Evolutionary conservation across 306 rosid genomes (phyloP).

Genomic region (Betula pendula): DNA sequence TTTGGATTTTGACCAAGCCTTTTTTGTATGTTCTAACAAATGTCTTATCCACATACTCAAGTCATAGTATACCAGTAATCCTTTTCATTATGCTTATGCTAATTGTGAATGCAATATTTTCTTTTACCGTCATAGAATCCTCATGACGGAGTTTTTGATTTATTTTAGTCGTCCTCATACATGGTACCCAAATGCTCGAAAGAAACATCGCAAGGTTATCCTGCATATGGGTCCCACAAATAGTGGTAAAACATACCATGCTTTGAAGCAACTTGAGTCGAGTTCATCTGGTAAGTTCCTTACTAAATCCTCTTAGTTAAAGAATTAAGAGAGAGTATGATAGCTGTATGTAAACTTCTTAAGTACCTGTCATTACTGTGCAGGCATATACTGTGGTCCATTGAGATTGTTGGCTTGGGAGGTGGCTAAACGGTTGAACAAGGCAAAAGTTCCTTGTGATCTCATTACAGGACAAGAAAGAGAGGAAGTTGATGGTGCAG

Average conservation of each 20-base stretch:
- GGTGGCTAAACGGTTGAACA: constrained; percentile 86
- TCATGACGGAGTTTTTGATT: not conserved
- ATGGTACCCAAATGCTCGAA: constrained; percentile 90
- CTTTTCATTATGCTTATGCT: constrained; percentile 13
- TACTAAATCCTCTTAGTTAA: constrained; percentile 14
- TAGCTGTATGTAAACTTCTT: constrained; percentile 10
- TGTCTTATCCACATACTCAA: not conserved
- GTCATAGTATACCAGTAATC: not conserved
- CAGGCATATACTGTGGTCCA: constrained; percentile 96
- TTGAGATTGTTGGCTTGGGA: constrained; percentile 98
- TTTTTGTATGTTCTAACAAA: not conserved
- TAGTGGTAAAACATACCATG: constrained; percentile 92
- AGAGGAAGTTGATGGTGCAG: constrained; percentile 84
- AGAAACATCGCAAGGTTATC: constrained; percentile 71
- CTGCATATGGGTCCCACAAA: constrained; percentile 97
- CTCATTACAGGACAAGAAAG: constrained; percentile 91
- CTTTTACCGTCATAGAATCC: not conserved
- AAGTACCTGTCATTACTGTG: constrained; percentile 29
- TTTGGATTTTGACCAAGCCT: not conserved
- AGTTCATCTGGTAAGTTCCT: constrained; percentile 77
- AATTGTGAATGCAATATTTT: constrained; percentile 1
- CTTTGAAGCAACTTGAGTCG: constrained; percentile 73
- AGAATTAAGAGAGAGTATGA: constrained; percentile 13
- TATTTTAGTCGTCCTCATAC: constrained; percentile 77
- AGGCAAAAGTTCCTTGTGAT: constrained; percentile 84